These are phyloP conservation scores for Xylariaceae sp. DNA, from an alignment of 2,329 filamentous ascomycete genomes.

Conservation along the genomic window DNA sequence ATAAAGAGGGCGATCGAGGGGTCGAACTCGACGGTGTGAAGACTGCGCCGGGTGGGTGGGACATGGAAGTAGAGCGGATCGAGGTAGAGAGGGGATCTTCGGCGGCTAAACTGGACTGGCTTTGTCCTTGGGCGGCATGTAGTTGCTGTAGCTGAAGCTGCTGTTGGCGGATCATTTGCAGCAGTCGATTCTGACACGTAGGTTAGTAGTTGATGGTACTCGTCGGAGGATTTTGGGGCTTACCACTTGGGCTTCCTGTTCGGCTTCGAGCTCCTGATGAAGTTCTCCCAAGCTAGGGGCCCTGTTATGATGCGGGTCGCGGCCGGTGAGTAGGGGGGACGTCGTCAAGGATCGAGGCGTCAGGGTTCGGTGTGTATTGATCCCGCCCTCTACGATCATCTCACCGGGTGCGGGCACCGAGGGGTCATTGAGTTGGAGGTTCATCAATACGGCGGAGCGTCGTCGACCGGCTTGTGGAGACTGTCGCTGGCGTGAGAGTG, in stretches of 20 bases:
- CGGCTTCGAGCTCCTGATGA: slow-evolving; percentile 79
- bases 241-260: slow-evolving; percentile 80
- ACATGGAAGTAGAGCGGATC: slow-evolving; percentile 51
- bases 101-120: slow-evolving; percentile 51
- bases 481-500: slow-evolving; percentile 53
- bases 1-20: slow-evolving; percentile 58
- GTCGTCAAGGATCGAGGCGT: slow-evolving; percentile 56
- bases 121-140: slow-evolving; percentile 53
- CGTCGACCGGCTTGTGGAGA: slow-evolving; percentile 62
- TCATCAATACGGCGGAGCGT: slow-evolving; percentile 74
- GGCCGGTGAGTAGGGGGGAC: slow-evolving; percentile 52
- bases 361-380: slow-evolving; percentile 42
- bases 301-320: slow-evolving; percentile 68
- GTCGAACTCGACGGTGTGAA: slow-evolving; percentile 51
- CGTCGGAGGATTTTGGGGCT: slow-evolving; percentile 35
- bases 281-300: slow-evolving; percentile 77
- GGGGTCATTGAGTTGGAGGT: slow-evolving; percentile 76
- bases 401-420: slow-evolving; percentile 71
- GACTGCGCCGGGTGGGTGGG: slow-evolving; percentile 45
- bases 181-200: slow-evolving; percentile 70
- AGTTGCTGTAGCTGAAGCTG: slow-evolving; percentile 73
- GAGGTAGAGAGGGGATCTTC: slow-evolving; percentile 58
- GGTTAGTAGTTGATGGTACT: too few relatives aligned
- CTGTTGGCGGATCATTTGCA: slow-evolving; percentile 78
- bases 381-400: slow-evolving; percentile 60